These are phyloP conservation scores for Candida schatavii DNA, from an alignment of 805 yeast species.

Conservation along the genomic window DNA sequence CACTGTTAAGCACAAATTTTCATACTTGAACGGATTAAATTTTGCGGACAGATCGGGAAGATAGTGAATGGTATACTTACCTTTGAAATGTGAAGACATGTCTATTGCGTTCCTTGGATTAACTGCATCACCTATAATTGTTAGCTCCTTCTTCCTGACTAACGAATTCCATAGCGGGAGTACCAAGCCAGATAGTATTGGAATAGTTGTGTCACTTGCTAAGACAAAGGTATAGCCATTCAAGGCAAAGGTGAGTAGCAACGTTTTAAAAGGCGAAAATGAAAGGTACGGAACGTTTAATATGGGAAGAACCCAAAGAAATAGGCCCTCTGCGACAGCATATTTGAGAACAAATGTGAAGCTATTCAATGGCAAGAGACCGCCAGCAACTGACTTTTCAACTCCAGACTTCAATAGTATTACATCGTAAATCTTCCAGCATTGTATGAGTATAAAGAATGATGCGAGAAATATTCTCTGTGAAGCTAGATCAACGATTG, in stretches of 20 bases:
- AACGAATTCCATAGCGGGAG: conserved; percentile 44
- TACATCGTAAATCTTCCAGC: conserved; percentile 79
- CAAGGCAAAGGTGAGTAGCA: conserved; percentile 45
- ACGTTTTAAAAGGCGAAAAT: conserved; percentile 56
- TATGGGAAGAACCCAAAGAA: conserved; percentile 67
- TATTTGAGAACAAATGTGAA: conserved; percentile 68
- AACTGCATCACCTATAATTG: conserved; percentile 49
- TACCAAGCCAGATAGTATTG: conserved; percentile 35
- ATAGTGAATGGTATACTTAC: conserved; percentile 80
- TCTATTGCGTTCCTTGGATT: conserved; percentile 37
- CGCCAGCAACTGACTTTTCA: conserved; percentile 23
- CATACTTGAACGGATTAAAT: conserved; percentile 69
- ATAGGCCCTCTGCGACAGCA: conserved; percentile 66
- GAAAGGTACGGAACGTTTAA: conserved; percentile 73
- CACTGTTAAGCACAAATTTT: conserved; percentile 51
- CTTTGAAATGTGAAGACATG: conserved; percentile 69
- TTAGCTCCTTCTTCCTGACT: conserved; percentile 44
- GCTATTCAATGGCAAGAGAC: conserved; percentile 43
- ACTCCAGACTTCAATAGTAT: conserved; percentile 51
- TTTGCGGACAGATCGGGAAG: conserved; percentile 88
- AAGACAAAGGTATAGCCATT: conserved; percentile 52
- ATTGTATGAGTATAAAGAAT: conserved; percentile 70
- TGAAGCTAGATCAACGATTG: conserved; percentile 66
- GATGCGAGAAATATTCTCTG: conserved; percentile 72
- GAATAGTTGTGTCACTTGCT: conserved; percentile 49